Conservation (phyloP, 306 rosid species). For the Citrullus colocynthis region DNA sequence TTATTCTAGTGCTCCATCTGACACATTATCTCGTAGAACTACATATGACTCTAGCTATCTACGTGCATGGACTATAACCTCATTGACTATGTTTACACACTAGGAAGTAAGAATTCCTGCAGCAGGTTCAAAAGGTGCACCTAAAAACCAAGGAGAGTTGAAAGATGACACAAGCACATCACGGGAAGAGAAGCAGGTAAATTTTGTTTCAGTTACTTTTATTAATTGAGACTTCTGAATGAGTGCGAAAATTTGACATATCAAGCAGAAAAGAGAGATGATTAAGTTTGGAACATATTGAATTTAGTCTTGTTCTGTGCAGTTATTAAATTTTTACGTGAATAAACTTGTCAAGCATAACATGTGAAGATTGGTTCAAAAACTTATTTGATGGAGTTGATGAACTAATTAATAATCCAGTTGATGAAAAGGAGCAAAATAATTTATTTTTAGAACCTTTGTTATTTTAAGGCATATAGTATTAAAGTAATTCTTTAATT, state of each 20-base stretch:
- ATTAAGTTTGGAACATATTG: not conserved
- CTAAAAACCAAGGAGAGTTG: constrained; percentile 65
- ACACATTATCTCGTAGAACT: not conserved
- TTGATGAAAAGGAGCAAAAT: not conserved
- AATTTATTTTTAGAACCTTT: not conserved
- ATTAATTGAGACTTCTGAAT: not conserved
- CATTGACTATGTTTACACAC: constrained; percentile 5
- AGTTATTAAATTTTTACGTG: not conserved
- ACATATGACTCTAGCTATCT: not conserved
- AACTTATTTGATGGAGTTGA: not conserved
- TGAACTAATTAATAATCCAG: not conserved
- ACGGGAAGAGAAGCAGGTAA: constrained; percentile 77
- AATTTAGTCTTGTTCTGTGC: not conserved
- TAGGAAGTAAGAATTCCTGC: constrained; percentile 98
- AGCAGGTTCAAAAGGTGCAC: constrained; percentile 64
- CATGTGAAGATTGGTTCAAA: not conserved
- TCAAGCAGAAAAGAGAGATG: not conserved
- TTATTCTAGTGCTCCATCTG: not conserved
- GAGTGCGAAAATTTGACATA: not conserved
- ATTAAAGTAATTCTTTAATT: not conserved
- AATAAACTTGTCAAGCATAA: not conserved
- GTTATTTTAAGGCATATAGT: not conserved
- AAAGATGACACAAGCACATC: constrained; percentile 73
- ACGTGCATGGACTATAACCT: not conserved
- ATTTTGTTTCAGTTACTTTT: not conserved